Conservation (phyloP, 2,329 filamentous ascomycete genomes). For the Pestalotiopsis fici region DNA sequence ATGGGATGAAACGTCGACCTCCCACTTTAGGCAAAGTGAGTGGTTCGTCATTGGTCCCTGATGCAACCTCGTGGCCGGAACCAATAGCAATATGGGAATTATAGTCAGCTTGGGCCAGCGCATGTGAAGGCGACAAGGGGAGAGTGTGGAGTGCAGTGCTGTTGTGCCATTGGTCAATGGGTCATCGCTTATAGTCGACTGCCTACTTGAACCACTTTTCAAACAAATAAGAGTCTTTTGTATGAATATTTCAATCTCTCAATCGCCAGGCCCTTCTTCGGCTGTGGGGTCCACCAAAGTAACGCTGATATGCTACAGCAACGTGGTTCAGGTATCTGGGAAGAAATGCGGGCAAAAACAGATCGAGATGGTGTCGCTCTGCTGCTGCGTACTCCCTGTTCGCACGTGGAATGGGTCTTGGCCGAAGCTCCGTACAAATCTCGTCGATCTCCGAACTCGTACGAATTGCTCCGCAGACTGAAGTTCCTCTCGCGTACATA, state of each 20-base stretch:
- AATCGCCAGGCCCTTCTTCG: neutral
- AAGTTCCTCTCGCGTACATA: neutral
- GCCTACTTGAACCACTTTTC: neutral
- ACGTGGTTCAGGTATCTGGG: neutral
- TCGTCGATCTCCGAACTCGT: neutral
- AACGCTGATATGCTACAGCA: neutral
- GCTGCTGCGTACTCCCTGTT: neutral
- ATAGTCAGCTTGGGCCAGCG: neutral
- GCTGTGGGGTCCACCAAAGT: neutral
- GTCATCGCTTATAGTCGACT: neutral
- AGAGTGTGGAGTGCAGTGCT: neutral
- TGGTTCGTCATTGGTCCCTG: neutral
- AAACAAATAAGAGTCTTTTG: neutral
- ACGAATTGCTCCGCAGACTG: neutral
- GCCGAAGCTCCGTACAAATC: neutral
- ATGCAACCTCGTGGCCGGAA: slow-evolving; percentile 1
- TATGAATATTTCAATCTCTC: neutral
- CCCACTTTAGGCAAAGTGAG: neutral
- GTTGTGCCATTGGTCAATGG: neutral
- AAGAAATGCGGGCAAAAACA: neutral
- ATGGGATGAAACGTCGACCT: neutral
- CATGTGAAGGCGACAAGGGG: slow-evolving; percentile 2
- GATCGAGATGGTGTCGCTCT: neutral
- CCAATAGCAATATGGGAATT: neutral
- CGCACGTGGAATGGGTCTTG: neutral